A percentile compares a stretch with the other conserved stretches of the same genome.
Evolutionary conservation across 2,329 filamentous ascomycete genomes (phyloP).

Genomic region (Alternaria rosae): DNA sequence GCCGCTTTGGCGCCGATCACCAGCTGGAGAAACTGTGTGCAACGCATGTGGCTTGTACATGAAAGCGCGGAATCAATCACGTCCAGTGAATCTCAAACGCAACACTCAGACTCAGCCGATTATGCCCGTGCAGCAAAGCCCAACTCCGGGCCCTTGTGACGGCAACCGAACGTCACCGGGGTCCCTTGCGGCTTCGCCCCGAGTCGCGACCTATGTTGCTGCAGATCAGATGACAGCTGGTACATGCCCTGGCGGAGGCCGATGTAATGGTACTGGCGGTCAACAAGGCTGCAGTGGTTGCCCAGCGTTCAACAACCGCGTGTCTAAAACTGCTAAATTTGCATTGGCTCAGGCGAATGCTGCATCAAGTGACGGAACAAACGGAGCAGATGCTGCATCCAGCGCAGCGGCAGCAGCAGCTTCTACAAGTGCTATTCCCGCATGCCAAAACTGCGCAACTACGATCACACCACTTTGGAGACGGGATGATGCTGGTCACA

Average conservation of each 20-base stretch:
- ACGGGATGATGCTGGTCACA: conserved; percentile 91
- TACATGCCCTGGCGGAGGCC: conserved; percentile 94
- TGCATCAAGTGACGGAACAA: conserved; percentile 22
- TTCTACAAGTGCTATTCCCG: conserved; percentile 71
- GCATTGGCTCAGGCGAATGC: conserved; percentile 59
- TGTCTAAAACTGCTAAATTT: conserved; percentile 84
- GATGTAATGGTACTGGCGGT: conserved; percentile 95
- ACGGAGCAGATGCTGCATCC: conserved; percentile 27
- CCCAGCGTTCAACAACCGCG: conserved; percentile 95
- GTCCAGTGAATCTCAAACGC: conserved; percentile 89
- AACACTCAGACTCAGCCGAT: conserved; percentile 58
- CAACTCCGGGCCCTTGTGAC: conserved; percentile 46
- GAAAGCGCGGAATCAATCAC: conserved; percentile 89
- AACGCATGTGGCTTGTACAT: conserved; percentile 96
- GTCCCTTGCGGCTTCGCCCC: conserved; percentile 47
- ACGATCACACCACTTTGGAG: conserved; percentile 97
- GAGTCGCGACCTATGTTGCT: conserved; percentile 74
- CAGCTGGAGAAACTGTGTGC: conserved; percentile 92
- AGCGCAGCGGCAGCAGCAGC: conserved; percentile 25
- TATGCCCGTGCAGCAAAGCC: conserved; percentile 49
- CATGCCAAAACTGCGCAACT: conserved; percentile 96
- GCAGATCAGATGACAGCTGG: conserved; percentile 78
- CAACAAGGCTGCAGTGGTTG: conserved; percentile 95
- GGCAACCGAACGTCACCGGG: conserved; percentile 52
- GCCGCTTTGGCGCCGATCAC: conserved; percentile 92